Base-by-base conservation (phyloP, 1,284 basidiomycete species). In the Apiotrichum montevideense region DNA sequence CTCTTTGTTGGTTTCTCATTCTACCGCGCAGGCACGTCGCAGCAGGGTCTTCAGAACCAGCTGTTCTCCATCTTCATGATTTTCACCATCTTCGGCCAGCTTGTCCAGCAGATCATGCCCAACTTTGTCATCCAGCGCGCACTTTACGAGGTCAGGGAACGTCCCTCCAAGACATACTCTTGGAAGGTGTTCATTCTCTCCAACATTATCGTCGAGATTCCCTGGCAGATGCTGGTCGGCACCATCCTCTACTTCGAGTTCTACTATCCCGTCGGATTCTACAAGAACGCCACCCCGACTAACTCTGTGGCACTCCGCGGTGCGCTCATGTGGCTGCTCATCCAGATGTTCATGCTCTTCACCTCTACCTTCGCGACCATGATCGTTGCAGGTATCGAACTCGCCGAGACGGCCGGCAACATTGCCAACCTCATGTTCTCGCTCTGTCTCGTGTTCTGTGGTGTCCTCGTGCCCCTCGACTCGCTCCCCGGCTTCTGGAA, bases 1-100 rank as follows among this genome's bases (percentile, higher is more conserved):
- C 70, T 80, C 48, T 78, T 79, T 56, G 77, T 80, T 52, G 79
- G 80, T 21, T 79, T 81, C 69, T 76, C 75, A 13, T 79, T 91
- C 79, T 92, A 80, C 80, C 79, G 85, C 57, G 77, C 86, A 3
- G 82, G 84, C 55, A 78, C 83, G 53, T 81, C 82, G 3, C 80
- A 85, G 51, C 83, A 85, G 61, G 89, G 88, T 47, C 84, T 86
- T 0, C 88, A 91, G 72, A 88, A 89, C 75, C 88, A 90, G 73
- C 81, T 92, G 44, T 92, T 92, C 69, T 70, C 73, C 21, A 71
- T 73, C 47, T 79, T 79, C 63, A 78, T 77, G 74, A 69, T 79
- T 52, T 73, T 76, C 65, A 70, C 72, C 47, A 70, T 79, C 56
- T 76, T 76, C 60, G 69, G 72, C 46, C 76, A 78, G 57, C 63